A percentile compares a stretch with the other conserved stretches of the same genome.
Conservation (phyloP, 495 filamentous ascomycete genomes). For the Penicillium malachiteum region DNA sequence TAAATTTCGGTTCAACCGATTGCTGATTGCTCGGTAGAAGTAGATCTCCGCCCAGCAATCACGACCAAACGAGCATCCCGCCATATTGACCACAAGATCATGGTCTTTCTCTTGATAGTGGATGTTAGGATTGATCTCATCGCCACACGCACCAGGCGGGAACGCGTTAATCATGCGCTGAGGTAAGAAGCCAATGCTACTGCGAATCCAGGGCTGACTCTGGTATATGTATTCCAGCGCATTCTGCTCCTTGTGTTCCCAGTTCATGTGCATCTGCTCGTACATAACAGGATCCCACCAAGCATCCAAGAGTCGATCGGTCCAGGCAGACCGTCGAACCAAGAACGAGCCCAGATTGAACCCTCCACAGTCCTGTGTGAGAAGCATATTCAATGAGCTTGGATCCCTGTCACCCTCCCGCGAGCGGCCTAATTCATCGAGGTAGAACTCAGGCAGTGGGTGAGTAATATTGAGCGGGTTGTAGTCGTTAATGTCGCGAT, state of each 20-base stretch:
- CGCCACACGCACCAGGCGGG: slow-evolving; percentile 83
- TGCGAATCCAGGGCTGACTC: slow-evolving; percentile 89
- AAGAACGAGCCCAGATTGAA: slow-evolving; percentile 99
- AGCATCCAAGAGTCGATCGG: slow-evolving; percentile 86
- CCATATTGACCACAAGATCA: slow-evolving; percentile 99
- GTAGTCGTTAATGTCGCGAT: slow-evolving; percentile 94
- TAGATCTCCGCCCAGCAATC: slow-evolving; percentile 99
- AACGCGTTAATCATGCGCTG: slow-evolving; percentile 95
- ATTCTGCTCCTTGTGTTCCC: slow-evolving; percentile 98
- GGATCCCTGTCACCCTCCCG: slow-evolving; percentile 69
- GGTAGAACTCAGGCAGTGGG: slow-evolving; percentile 66
- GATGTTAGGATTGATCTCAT: slow-evolving; percentile 67
- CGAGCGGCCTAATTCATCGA: slow-evolving; percentile 71
- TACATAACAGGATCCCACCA: slow-evolving; percentile 99
- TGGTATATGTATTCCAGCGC: slow-evolving; percentile 89
- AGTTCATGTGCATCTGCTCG: slow-evolving; percentile 98
- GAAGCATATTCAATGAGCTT: slow-evolving; percentile 77
- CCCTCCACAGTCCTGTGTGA: slow-evolving; percentile 92
- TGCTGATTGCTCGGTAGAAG: slow-evolving; percentile 83
- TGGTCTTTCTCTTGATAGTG: slow-evolving; percentile 84
- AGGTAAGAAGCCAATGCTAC: slow-evolving; percentile 82
- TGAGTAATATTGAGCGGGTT: slow-evolving; percentile 95
- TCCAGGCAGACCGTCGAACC: slow-evolving; percentile 78
- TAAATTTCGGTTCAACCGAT: slow-evolving; percentile 73
- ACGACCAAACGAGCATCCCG: slow-evolving; percentile 91